Evolutionary conservation across 225 moss, liverwort and hornwort genomes (phyloP), one percentile per base, ranked within the genome.

Genomic region (Asterella californica): DNA sequence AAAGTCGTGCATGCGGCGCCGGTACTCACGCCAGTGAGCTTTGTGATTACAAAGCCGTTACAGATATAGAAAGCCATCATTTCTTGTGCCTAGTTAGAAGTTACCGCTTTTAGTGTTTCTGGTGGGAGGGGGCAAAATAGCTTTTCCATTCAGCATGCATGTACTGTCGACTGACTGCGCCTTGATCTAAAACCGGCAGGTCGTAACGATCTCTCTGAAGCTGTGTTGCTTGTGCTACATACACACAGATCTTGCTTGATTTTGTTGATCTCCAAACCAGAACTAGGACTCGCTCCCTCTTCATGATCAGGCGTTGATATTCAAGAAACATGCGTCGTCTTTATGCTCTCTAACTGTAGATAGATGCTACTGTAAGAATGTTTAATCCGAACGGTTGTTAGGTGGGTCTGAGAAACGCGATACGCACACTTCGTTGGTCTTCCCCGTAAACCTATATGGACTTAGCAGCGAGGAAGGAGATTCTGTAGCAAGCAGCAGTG

Each of bases 11-110:
- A 42, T 70, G 70, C 45, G 29, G 62, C 62, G 62, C 62, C 62
- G 62, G 62, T 62, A 25, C 62, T 62, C 29, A 9, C 62, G 62
- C 62, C 19, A 70, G 70, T 70, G 70, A 70, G 70, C 42, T 70
- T 70, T 14, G 70, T 70, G 70, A 70, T 70, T 45, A 70, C 45
- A 25, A 70, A 69, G 70, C 70, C 70, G 70, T 70, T 70, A 70
- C 70, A 70, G 38, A 22, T 15, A 38, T 42, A 45, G 18, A 70
- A 19, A 10, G 11, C 34, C 37, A 45, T 70, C 42, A 70, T 70
- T 38, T 9, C 21, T 3, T 19, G 5, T 38, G 22, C 19, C 34
- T 25, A 70, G 42, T 42, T 2, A 42, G 42, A 42, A 42, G 42
- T 42, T 42, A 42, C 42, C 7, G 42, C 42, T 42, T 42, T 42